A percentile compares a stretch with the other conserved stretches of the same genome.
phyloP scores from a whole-genome alignment of 2,329 filamentous ascomycete species.

The Kalmusia sp. region DNA sequence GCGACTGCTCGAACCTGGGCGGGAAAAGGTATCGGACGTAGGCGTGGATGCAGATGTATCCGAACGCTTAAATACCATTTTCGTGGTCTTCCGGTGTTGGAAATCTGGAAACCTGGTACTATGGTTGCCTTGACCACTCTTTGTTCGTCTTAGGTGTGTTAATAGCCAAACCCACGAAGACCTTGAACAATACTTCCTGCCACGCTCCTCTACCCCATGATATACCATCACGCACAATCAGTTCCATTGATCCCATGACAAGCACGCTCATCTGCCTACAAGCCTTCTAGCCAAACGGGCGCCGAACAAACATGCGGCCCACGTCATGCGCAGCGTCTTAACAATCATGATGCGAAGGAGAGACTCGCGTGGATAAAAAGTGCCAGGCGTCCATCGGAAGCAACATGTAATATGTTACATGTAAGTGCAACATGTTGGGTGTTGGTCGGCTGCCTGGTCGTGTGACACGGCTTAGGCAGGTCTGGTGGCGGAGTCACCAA shows the following conservation, averaged over 20 bases:
- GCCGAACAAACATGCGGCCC: too few species aligned
- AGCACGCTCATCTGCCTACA: neutral
- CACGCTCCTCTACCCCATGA: neutral
- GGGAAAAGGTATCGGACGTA: neutral
- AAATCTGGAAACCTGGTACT: too few species aligned
- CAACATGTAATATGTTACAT: neutral
- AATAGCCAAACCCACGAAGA: too few species aligned
- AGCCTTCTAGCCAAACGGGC: too few species aligned
- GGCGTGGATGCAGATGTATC: neutral
- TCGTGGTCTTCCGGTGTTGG: too few species aligned
- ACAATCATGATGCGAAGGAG: too few species aligned
- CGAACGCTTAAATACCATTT: neutral
- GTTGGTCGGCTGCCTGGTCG: neutral
- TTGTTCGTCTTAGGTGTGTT: too few species aligned
- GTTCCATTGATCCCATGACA: neutral
- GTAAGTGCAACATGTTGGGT: neutral
- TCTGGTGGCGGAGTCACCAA: conserved; percentile 1
- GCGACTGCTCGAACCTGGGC: too few species aligned
- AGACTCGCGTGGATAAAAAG: too few species aligned
- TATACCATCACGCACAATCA: neutral
- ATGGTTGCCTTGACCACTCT: too few species aligned
- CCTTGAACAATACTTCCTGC: neutral
- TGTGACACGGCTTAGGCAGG: neutral
- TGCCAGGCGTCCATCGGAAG: neutral
- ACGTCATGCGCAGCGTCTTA: too few species aligned